Base-by-base conservation (phyloP, 2,329 filamentous ascomycete species). In the Nannizzia gypsea region DNA sequence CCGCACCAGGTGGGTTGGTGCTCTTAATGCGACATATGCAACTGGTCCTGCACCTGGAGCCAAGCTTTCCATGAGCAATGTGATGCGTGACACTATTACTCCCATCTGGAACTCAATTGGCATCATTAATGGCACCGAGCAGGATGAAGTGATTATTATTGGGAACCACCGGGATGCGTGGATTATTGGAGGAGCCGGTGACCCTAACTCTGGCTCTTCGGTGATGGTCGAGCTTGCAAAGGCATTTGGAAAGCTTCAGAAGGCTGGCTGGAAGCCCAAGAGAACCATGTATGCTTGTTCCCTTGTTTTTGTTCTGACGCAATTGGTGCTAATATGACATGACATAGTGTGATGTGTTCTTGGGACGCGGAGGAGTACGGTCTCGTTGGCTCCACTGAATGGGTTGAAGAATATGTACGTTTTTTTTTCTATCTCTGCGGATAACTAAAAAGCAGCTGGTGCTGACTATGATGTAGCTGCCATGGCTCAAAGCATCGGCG, bases 121-220 rank as follows among this genome's bases (percentile, higher is more conserved):
- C 8, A 67, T 68, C 31, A 68, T 69, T 58, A 69, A 68, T 28
- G 67, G 67, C 20, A 68, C 67, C 8, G 63, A 61, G 17, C 46
- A 61, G 50, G 70, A 74, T 62, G 72, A 74, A 40, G 77, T 78
- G 3, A 69, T 81, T 15, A 69, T 81, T 28, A 71, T 81, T 24
- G 79, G 79, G 2, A 81, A 81, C 40, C 79, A 81, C 61, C 74
- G 79, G 9, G 79, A 81, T 67, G 79, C 79, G 0, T 81, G 79
- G 79, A 78, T 80, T 8, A 71, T 79, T 26, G 79, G 79, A 3
- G 79, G 79, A 2, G 79, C 79, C 1, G 76, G 75, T 0, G 79
- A 81, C 58, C 79, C 79, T 1, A 80, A 81, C 48, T 78, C 74
- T 8, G 79, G 79, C 0, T 76, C 74, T 2, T 76, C 78, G 1